phyloP scores from a whole-genome alignment of 2,329 filamentous ascomycete species.

The Neonectria sp. region DNA sequence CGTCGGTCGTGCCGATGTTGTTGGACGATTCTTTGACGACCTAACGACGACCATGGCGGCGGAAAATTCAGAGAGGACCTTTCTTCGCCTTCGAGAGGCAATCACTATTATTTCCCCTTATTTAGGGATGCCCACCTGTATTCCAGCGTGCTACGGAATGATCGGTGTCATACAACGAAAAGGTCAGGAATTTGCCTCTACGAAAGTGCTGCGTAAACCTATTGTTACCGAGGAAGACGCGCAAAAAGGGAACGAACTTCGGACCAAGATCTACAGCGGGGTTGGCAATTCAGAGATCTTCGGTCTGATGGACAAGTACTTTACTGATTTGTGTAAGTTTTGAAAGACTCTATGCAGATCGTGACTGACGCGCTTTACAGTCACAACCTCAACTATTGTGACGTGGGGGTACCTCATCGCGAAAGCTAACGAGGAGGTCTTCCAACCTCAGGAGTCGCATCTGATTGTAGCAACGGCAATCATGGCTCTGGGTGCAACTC shows the following conservation, averaged over 20 bases:
- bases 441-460: slow-evolving; percentile 24
- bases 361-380: neutral
- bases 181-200: slow-evolving; percentile 22
- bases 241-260: slow-evolving; percentile 16
- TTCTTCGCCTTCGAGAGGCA: slow-evolving; percentile 23
- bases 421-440: slow-evolving; percentile 29
- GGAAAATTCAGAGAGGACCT: slow-evolving; percentile 12
- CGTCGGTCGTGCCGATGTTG: slow-evolving; percentile 29
- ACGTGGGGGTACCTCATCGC: slow-evolving; percentile 32
- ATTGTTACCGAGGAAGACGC: slow-evolving; percentile 27
- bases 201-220: slow-evolving; percentile 18
- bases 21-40: slow-evolving; percentile 30
- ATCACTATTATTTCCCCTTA: slow-evolving; percentile 32
- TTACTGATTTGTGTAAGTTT: slow-evolving; percentile 29
- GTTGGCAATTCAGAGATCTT: slow-evolving; percentile 32
- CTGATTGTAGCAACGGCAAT: slow-evolving; percentile 29
- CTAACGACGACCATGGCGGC: slow-evolving; percentile 10
- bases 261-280: slow-evolving; percentile 21
- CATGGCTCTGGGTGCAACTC: slow-evolving; percentile 21
- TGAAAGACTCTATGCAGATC: too few species aligned
- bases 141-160: slow-evolving; percentile 34
- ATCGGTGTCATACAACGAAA: slow-evolving; percentile 32
- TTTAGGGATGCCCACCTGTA: slow-evolving; percentile 29
- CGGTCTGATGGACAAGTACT: slow-evolving; percentile 29
- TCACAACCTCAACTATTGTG: slow-evolving; percentile 29